Evolutionary conservation across 306 rosid genomes (phyloP), one percentile per base, ranked within the genome.

Genomic region (Lathyrus aphaca): DNA sequence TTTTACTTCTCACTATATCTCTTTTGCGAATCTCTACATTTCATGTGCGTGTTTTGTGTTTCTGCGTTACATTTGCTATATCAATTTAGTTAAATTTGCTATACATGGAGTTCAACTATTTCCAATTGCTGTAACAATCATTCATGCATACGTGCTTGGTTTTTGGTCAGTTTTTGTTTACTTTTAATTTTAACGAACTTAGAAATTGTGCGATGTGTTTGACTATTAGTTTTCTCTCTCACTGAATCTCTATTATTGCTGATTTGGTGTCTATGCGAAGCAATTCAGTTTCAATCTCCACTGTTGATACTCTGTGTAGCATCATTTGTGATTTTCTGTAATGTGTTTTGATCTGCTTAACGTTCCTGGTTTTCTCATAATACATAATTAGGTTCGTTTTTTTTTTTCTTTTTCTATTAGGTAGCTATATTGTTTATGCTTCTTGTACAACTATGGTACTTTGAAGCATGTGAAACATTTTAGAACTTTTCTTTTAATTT

Each of bases 111-210:
- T 73, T 63, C 43, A 58, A 65, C 38, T 38, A 18, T 68, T 66
- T 30, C 56, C 13, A 5, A 9, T 79, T 42, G 11, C 9, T 51
- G 21, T 59, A 61, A 56, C 11, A 13, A 11, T 62, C 16, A 59
- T 17, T 38, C 39, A 54, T 61, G 40, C 56, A 18, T n/a, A 35
- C 37, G 17, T 48, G 17, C 53, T 73, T 59, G 71, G 59, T 73
- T 73, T 50, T 14, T 39, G 53, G 48, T 27, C 8, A 19, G 30
- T 59, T 79, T 73, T 60, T 59, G 17, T 50, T 35, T 64, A n/a
- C 18, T 21, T 12, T 50, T 25, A 14, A 13, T 21, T 12, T 50
- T 25, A 14, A 13, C 15, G 49, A 70, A 65, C 48, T 59, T 19
- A 13, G 51, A 32, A 43, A 11, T 32, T 29, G 5, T 42, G 64